phyloP scores from a whole-genome alignment of 768 basidiomycete genomes.

The Exidia glandulosa region DNA sequence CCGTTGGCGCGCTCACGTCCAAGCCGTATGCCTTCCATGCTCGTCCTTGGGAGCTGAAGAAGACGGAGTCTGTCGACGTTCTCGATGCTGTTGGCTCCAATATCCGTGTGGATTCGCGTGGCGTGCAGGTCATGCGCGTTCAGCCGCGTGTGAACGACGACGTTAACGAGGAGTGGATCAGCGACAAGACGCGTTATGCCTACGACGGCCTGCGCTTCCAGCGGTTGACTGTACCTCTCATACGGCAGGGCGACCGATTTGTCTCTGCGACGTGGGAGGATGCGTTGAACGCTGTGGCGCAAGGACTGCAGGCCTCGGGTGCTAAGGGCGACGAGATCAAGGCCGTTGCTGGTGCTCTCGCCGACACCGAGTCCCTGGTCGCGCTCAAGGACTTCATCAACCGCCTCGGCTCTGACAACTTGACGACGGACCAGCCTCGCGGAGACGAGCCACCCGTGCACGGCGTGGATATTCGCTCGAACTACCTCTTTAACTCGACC shows the following conservation, averaged over 20 bases:
- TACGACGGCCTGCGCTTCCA: constrained; percentile 95
- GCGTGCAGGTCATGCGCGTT: constrained; percentile 93
- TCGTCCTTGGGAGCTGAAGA: constrained; percentile 97
- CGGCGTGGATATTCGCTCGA: constrained; percentile 84
- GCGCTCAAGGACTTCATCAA: constrained; percentile 91
- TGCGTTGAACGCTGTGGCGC: constrained; percentile 62
- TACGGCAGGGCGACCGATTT: constrained; percentile 89
- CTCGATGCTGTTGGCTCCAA: constrained; percentile 93
- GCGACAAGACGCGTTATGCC: constrained; percentile 95
- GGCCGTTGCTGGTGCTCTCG: constrained; percentile 84
- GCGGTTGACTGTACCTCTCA: constrained; percentile 81
- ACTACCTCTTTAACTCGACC: constrained; percentile 92
- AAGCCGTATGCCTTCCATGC: constrained; percentile 98
- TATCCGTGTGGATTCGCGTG: constrained; percentile 91
- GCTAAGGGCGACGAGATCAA: constrained; percentile 90
- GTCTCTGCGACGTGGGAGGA: constrained; percentile 86
- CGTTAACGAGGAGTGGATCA: constrained; percentile 99
- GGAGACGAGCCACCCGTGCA: constrained; percentile 62
- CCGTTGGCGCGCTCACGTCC: constrained; percentile 94
- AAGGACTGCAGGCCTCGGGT: constrained; percentile 70
- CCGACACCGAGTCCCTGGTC: constrained; percentile 89
- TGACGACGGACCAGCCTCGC: constrained; percentile 61
- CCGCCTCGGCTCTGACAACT: constrained; percentile 90
- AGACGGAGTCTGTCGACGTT: constrained; percentile 92
- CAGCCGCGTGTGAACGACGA: constrained; percentile 95